Base-by-base conservation (phyloP, 176 grass and related monocot species). In the Raddia guianensis region DNA sequence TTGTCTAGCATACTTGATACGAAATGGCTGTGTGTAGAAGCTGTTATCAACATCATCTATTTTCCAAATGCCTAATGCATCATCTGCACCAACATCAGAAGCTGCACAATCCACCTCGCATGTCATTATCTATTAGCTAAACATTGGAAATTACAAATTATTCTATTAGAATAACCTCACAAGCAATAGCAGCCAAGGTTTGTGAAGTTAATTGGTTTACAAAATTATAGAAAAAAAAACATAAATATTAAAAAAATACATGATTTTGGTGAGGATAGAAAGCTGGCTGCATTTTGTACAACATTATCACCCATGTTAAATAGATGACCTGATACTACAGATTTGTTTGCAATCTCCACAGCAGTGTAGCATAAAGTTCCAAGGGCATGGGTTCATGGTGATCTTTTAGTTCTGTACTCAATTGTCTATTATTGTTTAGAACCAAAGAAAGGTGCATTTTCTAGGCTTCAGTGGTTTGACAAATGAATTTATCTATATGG, bases 1-100 rank as follows among this genome's bases (percentile, higher is more conserved):
- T 78, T 99, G 96, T 86, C 96, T 93, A 72, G 96, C 79, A 82
- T 99, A 99, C 84, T 99, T 99, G 76, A 99, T 88, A 68, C 85
- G 85, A 78, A 93, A 99, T 10, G 96, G 96, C 43, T 95, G 96
- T 16, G 96, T 99, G 77, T 87, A 95, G 85, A 99, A 99, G 82
- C 96, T 95, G 68, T 99, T 92, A 68, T 99, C 96, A 6, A 55
- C 80, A 59, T 99, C 96, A 86, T 93, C 88, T 79, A 99, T 99
- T 86, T 83, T 91, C 96, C 96, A 99, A 78, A 99, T 86, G 79
- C 90, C 88, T 42, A 99, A 85, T 9, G 85, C 85, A 77, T 93
- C 96, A 9, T 95, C 90, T 2, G 86, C 88, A 63, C 86, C 77
- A 49, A 81, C 66, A 87, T 88, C 87, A 84, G 87, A 75, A 99